These are phyloP conservation scores for Leccinum broughii DNA, from an alignment of 768 basidiomycete species.

Conservation along the genomic window DNA sequence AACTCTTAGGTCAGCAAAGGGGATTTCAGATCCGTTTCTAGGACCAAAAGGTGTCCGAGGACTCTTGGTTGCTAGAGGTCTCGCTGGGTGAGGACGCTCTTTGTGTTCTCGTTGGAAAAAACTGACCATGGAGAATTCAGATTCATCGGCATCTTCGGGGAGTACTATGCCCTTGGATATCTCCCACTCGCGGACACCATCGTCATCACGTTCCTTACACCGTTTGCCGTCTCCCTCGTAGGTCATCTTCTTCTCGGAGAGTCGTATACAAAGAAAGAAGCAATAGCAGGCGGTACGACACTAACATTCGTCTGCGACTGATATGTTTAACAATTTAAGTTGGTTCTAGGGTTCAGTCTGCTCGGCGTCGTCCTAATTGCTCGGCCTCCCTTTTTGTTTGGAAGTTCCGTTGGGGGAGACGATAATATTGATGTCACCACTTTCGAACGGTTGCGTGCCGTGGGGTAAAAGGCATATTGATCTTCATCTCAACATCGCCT, in stretches of 20 bases:
- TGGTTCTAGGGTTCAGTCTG: slow-evolving; percentile 56
- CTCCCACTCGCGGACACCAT: slow-evolving; percentile 78
- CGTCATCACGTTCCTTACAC: slow-evolving; percentile 73
- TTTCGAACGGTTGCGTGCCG: slow-evolving; percentile 54
- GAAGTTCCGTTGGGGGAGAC: slow-evolving; percentile 23
- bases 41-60: slow-evolving; percentile 70
- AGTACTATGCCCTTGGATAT: slow-evolving; percentile 73
- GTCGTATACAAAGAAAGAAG: slow-evolving; percentile 51
- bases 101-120: background rate
- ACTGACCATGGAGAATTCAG: slow-evolving; percentile 25
- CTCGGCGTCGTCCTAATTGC: slow-evolving; percentile 81
- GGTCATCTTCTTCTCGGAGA: slow-evolving; percentile 67
- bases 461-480: slow-evolving; percentile 43
- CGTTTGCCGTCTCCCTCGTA: slow-evolving; percentile 61
- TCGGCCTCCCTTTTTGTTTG: slow-evolving; percentile 74
- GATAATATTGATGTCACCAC: slow-evolving; percentile 12
- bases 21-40: slow-evolving; percentile 56
- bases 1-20: slow-evolving; percentile 35
- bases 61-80: slow-evolving; percentile 57
- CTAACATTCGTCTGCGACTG: background rate
- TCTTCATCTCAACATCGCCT: background rate
- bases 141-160: slow-evolving; percentile 73
- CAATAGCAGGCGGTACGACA: slow-evolving; percentile 50
- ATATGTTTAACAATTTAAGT: background rate
- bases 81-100: slow-evolving; percentile 54